These are phyloP conservation scores for Periconia digitata DNA, from an alignment of 2,329 filamentous ascomycete genomes.

Conservation along the genomic window DNA sequence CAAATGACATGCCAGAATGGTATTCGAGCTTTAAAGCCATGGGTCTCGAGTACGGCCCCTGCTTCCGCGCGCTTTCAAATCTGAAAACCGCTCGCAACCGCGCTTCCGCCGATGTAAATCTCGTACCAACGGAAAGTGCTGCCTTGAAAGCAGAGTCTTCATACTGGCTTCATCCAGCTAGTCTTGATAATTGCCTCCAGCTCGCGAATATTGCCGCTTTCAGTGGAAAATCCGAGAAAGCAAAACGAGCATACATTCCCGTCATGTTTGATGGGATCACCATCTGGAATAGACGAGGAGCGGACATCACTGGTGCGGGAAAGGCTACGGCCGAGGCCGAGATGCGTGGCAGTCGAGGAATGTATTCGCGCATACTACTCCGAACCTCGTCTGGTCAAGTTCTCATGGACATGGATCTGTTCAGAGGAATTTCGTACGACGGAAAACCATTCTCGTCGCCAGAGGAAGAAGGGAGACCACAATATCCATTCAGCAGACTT, in stretches of 20 bases:
- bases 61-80: conserved; percentile 19
- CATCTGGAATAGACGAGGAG: conserved; percentile 10
- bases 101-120: conserved; percentile 12
- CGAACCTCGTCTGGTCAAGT: conserved; percentile 2
- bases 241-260: conserved; percentile 15
- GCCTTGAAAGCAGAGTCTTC: conserved; percentile 22
- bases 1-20: conserved; percentile 16
- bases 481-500: neutral
- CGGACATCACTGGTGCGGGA: neutral
- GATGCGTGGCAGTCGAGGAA: conserved; percentile 9
- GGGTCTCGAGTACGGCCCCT: conserved; percentile 23
- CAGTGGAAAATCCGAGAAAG: conserved; percentile 12
- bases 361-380: conserved; percentile 6
- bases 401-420: conserved; percentile 11
- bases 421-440: conserved; percentile 4
- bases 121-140: conserved; percentile 8
- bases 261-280: conserved; percentile 22
- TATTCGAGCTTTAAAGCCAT: conserved; percentile 17
- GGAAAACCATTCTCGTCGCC: neutral
- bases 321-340: conserved; percentile 10
- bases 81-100: conserved; percentile 4
- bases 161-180: conserved; percentile 38
- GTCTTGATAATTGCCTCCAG: conserved; percentile 34
- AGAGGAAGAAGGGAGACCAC: neutral
- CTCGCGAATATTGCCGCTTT: conserved; percentile 20